A percentile compares a stretch with the other conserved stretches of the same genome.
phyloP scores from a whole-genome alignment of 345 rosid genomes.

The Eucalyptus tenuipes region DNA sequence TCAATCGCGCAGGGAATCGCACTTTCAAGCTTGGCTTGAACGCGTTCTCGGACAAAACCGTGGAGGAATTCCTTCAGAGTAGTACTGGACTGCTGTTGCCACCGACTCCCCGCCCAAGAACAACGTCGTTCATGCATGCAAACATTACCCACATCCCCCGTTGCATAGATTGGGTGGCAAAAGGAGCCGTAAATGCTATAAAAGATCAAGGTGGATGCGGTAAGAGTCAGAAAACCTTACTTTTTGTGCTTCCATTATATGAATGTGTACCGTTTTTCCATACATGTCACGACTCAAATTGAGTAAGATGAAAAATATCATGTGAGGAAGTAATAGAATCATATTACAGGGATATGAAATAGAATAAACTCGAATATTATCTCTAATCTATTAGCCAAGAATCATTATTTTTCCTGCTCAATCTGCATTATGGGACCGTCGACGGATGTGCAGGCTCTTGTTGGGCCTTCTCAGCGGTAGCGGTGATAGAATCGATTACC shows the following conservation, averaged over 20 bases:
- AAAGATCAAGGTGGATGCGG: conserved; percentile 26
- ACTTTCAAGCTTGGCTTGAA: conserved; percentile 27
- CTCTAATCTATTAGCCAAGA: neutral
- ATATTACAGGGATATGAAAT: neutral
- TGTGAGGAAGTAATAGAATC: neutral
- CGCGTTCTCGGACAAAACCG: conserved; percentile 34
- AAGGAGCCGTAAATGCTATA: conserved; percentile 27
- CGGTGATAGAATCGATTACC: conserved; percentile 38
- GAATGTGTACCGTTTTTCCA: neutral
- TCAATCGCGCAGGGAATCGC: conserved; percentile 14
- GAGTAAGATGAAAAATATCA: neutral
- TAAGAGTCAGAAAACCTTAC: neutral
- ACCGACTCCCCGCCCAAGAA: neutral
- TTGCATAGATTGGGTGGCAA: conserved; percentile 19
- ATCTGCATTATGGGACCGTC: neutral
- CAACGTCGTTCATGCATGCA: neutral
- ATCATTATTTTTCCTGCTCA: neutral
- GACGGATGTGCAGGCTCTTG: conserved; percentile 25
- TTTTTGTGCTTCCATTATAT: neutral
- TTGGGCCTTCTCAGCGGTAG: conserved; percentile 61
- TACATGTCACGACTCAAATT: neutral
- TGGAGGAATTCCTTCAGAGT: conserved; percentile 24
- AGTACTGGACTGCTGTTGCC: neutral
- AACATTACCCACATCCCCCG: neutral
- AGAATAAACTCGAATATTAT: neutral